A percentile compares a stretch with the other conserved stretches of the same genome.
phyloP scores from a whole-genome alignment of 177 flowering plant genomes.

The Telopea speciosissima region DNA sequence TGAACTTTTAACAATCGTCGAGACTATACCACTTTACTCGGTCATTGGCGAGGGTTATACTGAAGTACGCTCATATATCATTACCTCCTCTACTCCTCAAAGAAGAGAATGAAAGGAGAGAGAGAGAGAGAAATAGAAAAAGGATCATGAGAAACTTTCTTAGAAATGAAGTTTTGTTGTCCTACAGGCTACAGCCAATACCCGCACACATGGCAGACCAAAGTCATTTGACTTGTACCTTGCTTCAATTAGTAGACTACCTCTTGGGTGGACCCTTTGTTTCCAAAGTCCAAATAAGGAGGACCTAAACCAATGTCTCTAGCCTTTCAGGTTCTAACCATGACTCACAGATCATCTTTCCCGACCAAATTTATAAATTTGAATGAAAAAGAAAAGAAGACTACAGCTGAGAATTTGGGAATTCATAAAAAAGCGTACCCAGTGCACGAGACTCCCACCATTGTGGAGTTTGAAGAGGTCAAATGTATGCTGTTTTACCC shows the following conservation, averaged over 20 bases:
- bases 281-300: not conserved
- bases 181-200: not conserved
- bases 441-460: too few species aligned
- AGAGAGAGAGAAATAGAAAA: not conserved
- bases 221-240: not conserved
- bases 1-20: too few species aligned
- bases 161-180: not conserved
- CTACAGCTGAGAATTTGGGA: too few species aligned
- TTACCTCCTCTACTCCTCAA: not conserved
- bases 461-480: too few species aligned
- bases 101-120: not conserved
- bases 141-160: not conserved
- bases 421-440: too few species aligned
- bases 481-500: too few species aligned
- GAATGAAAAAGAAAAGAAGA: too few species aligned
- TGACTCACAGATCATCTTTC: too few species aligned
- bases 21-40: too few species aligned
- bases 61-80: not conserved
- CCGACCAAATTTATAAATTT: too few species aligned
- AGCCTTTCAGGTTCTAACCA: not conserved
- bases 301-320: not conserved
- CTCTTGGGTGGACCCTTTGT: not conserved
- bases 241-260: not conserved
- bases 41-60: slow-evolving; percentile 5
- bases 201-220: not conserved